Evolutionary conservation across 2,329 filamentous ascomycete species (phyloP).

Genomic region (Colletotrichum melonis): DNA sequence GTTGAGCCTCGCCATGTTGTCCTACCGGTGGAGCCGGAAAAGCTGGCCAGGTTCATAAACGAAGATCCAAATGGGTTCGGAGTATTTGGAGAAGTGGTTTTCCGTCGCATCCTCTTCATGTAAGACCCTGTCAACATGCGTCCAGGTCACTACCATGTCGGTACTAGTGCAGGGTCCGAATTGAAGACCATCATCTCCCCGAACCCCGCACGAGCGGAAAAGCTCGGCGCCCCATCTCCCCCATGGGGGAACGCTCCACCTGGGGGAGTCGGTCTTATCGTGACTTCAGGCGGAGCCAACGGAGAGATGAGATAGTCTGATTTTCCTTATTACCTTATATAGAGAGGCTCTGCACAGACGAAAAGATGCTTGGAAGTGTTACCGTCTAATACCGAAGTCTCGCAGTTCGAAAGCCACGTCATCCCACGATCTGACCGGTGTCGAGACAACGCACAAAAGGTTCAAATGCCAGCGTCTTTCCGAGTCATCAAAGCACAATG

Average conservation of each 20-base stretch:
- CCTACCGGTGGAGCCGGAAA: background rate
- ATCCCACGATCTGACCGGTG: background rate
- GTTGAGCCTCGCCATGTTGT: background rate
- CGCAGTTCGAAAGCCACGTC: background rate
- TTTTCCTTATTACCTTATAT: slow-evolving; percentile 9
- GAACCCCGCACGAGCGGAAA: slow-evolving; percentile 33
- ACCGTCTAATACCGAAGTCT: background rate
- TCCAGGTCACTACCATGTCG: background rate
- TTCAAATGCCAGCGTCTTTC: background rate
- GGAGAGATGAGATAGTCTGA: background rate
- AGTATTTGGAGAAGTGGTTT: slow-evolving; percentile 2
- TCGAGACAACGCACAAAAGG: background rate
- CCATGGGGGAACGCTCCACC: slow-evolving; percentile 26
- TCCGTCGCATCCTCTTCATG: slow-evolving; percentile 16
- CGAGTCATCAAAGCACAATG: background rate
- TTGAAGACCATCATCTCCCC: slow-evolving; percentile 1
- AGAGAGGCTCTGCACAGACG: slow-evolving; percentile 11
- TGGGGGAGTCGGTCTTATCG: slow-evolving; percentile 3
- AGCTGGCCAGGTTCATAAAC: background rate
- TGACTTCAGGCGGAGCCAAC: slow-evolving; percentile 18
- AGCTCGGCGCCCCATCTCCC: slow-evolving; percentile 32
- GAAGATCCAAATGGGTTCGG: background rate
- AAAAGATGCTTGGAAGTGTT: background rate
- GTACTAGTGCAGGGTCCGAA: slow-evolving; percentile 25
- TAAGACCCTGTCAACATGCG: background rate